Conservation (phyloP, 768 basidiomycete genomes). For the Collybiopsis luxurians region DNA sequence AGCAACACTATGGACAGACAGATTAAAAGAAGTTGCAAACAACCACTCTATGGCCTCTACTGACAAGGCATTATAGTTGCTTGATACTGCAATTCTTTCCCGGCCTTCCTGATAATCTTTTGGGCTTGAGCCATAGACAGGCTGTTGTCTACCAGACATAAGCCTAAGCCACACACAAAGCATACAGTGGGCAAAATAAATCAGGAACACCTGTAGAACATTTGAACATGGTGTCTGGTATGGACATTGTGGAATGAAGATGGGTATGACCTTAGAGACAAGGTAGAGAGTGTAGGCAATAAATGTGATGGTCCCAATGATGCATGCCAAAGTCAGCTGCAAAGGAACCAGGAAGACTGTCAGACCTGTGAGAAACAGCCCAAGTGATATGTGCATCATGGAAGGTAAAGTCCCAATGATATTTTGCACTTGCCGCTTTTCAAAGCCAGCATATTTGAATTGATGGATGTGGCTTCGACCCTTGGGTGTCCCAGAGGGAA, state of each 20-base stretch:
- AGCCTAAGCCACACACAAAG: neutral
- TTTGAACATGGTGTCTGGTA: slow-evolving; percentile 10
- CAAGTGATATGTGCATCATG: slow-evolving; percentile 15
- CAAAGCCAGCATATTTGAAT: slow-evolving; percentile 7
- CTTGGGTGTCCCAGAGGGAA: slow-evolving; percentile 5
- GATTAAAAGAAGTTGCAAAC: neutral
- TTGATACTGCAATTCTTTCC: no score
- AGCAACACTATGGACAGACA: neutral
- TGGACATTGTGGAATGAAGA: slow-evolving; percentile 11
- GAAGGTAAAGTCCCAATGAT: slow-evolving; percentile 14
- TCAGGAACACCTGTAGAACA: neutral
- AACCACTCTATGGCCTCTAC: neutral
- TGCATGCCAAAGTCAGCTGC: neutral
- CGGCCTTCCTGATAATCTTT: no score
- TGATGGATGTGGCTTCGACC: slow-evolving; percentile 4
- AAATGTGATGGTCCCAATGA: neutral
- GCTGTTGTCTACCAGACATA: no score
- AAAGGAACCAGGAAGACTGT: slow-evolving; percentile 9
- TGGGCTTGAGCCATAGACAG: no score
- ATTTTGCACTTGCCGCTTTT: slow-evolving; percentile 6
- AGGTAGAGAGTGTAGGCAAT: slow-evolving; percentile 6
- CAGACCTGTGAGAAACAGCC: slow-evolving; percentile 14
- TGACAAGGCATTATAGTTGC: neutral
- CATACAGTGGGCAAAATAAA: neutral
- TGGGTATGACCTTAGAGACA: slow-evolving; percentile 8